phyloP scores from a whole-genome alignment of 1,284 basidiomycete species.

The Grifola frondosa region DNA sequence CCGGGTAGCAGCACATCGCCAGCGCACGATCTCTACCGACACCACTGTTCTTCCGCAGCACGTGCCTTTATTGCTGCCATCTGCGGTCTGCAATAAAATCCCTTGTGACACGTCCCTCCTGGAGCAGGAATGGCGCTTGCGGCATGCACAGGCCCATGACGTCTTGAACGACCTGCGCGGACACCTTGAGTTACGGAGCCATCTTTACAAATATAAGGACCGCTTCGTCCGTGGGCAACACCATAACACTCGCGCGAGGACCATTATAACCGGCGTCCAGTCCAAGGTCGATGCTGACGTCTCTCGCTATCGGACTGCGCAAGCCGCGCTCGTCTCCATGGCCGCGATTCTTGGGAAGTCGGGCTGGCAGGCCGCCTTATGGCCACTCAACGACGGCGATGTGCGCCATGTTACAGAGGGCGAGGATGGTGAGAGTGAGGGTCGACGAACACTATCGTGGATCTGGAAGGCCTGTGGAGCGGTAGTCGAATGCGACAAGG shows the following conservation, averaged over 20 bases:
- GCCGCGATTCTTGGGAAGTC: neutral
- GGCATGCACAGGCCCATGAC: constrained; percentile 27
- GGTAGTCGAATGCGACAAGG: no score
- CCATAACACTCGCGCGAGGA: constrained; percentile 4
- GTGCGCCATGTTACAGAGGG: constrained; percentile 3
- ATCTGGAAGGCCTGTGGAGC: neutral
- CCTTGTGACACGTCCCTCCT: neutral
- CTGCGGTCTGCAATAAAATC: neutral
- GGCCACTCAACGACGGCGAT: neutral
- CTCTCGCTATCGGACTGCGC: neutral
- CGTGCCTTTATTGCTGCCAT: no score
- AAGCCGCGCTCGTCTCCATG: neutral
- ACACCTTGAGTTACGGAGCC: constrained; percentile 1
- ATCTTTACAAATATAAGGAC: constrained; percentile 4
- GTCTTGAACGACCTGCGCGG: constrained; percentile 26
- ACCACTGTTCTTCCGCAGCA: neutral
- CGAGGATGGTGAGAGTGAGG: constrained; percentile 1
- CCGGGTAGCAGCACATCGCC: neutral
- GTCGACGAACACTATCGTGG: constrained; percentile 1
- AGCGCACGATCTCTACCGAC: neutral
- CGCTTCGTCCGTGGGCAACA: constrained; percentile 2
- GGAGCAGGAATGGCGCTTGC: constrained; percentile 27
- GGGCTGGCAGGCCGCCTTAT: neutral
- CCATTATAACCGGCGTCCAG: constrained; percentile 1
- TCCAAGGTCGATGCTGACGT: constrained; percentile 3